phyloP scores from a whole-genome alignment of 352 stramenopile species.

The Phytopythium cucurbitacearum region DNA sequence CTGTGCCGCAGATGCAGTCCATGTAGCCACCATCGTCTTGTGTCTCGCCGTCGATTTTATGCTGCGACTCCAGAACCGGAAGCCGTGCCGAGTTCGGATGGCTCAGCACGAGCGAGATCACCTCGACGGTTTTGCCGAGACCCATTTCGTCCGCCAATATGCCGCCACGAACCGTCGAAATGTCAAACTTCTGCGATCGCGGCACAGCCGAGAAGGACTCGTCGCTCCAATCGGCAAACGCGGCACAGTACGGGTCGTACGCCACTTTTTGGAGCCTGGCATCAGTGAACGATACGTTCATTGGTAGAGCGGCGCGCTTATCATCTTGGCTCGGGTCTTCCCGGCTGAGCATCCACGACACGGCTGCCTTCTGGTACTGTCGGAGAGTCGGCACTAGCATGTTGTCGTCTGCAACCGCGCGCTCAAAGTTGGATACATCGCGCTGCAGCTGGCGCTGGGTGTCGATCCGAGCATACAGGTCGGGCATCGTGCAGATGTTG shows the following conservation, averaged over 20 bases:
- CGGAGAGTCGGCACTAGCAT: slow-evolving; percentile 86
- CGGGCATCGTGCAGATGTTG: slow-evolving; percentile 40
- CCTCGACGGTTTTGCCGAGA: slow-evolving; percentile 83
- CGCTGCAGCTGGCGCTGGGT: slow-evolving; percentile 26
- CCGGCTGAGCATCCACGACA: slow-evolving; percentile 92
- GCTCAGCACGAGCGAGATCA: slow-evolving; percentile 54
- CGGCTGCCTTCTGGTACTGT: slow-evolving; percentile 95
- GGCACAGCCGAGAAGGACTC: background rate
- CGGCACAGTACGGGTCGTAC: slow-evolving; percentile 40
- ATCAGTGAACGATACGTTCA: slow-evolving; percentile 15
- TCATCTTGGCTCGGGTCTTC: slow-evolving; percentile 54
- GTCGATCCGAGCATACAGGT: slow-evolving; percentile 57
- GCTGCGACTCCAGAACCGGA: slow-evolving; percentile 41
- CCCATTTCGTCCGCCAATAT: slow-evolving; percentile 94
- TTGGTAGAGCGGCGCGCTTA: background rate
- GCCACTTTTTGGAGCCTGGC: background rate
- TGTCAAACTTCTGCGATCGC: background rate
- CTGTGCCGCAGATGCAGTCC: slow-evolving; percentile 55
- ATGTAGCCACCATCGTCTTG: slow-evolving; percentile 1
- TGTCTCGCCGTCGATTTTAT: background rate
- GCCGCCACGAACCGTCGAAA: slow-evolving; percentile 50
- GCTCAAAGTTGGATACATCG: slow-evolving; percentile 19
- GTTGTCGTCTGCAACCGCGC: slow-evolving; percentile 1
- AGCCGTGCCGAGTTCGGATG: slow-evolving; percentile 16
- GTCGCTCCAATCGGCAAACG: slow-evolving; percentile 11